Evolutionary conservation across 495 filamentous ascomycete genomes (phyloP).

Genomic region (Penicillium desertorum): DNA sequence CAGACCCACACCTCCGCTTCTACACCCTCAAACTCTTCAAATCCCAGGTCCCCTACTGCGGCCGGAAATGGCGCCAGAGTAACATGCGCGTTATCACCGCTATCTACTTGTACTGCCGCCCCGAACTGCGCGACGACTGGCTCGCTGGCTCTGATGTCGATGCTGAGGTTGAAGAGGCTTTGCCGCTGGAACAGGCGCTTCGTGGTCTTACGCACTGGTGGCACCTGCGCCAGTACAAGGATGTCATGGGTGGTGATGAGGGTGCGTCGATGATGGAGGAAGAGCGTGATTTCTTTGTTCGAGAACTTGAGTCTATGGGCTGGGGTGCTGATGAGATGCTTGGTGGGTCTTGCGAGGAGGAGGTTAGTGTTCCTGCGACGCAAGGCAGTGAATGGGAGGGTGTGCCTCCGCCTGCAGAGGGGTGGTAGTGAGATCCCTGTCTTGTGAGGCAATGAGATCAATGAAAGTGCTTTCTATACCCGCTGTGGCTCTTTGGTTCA

Average conservation of each 20-base stretch:
- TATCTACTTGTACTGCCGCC: slow-evolving; percentile 88
- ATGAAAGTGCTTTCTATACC: slow-evolving; percentile 7
- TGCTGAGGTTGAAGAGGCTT: slow-evolving; percentile 84
- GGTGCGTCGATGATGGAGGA: slow-evolving; percentile 58
- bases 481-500: background rate
- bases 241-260: slow-evolving; percentile 72
- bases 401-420: slow-evolving; percentile 45
- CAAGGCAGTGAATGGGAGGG: slow-evolving; percentile 52
- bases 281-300: slow-evolving; percentile 84
- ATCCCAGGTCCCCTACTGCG: slow-evolving; percentile 95
- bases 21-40: slow-evolving; percentile 99
- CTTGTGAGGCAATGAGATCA: slow-evolving; percentile 5
- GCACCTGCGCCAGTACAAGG: slow-evolving; percentile 77
- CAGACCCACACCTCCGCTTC: slow-evolving; percentile 79
- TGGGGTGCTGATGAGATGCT: slow-evolving; percentile 49
- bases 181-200: slow-evolving; percentile 87
- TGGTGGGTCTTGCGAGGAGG: slow-evolving; percentile 41
- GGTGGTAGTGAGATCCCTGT: slow-evolving; percentile 29
- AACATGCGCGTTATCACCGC: slow-evolving; percentile 99
- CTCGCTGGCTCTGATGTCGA: slow-evolving; percentile 87
- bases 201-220: slow-evolving; percentile 89
- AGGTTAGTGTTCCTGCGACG: slow-evolving; percentile 24
- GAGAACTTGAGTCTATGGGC: slow-evolving; percentile 84
- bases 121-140: slow-evolving; percentile 95
- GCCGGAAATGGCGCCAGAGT: slow-evolving; percentile 94